Evolutionary conservation across 164 flowering plant genomes (phyloP), one percentile per base, ranked within the genome.

Genomic region (Brasenia schreberi): DNA sequence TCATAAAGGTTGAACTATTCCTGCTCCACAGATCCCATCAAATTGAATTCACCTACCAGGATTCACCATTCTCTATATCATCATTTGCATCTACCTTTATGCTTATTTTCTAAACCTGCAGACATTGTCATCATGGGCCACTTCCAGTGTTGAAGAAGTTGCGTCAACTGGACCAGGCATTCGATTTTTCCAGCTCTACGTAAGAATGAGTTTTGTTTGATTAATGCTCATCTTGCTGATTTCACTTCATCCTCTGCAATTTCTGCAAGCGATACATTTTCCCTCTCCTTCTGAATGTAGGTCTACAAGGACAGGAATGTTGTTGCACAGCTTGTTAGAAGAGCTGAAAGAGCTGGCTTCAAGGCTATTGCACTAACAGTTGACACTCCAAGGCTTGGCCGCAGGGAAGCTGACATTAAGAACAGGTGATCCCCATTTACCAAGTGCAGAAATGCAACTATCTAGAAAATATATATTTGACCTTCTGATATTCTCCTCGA

Each of bases 281-380:
- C 18, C 49, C 43, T 44, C 7, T 60, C 16, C 16, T 12, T 12
- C 53, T 49, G 10, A 49, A 49, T 49, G 56, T 58, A 92, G 98
- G 96, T 93, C n/a, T 78, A 79, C 78, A 89, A 83, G 70, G 84
- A 89, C 75, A 84, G 98, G 69, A 82, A 86, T 71, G 86, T 90
- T 56, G 93, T 86, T 63, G 80, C 72, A 12, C 92, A 86, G 73
- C 94, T 93, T 58, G 96, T 93, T 42, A 79, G 85, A 74, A 83
- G 98, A 78, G 98, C 98, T 66, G 96, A 93, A 76, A 83, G 83
- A 77, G 92, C 94, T 71, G 97, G 97, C 19, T 90, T 86, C 74
- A 93, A 89, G 77, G 98, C 96, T 16, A 90, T 93, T 77, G 98
- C 87, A 61, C 92, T 93, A 19, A 89, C 97, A 61, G 96, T 89